Conservation (phyloP, 2,329 filamentous ascomycete genomes). For the Trichoderma lentiforme region DNA sequence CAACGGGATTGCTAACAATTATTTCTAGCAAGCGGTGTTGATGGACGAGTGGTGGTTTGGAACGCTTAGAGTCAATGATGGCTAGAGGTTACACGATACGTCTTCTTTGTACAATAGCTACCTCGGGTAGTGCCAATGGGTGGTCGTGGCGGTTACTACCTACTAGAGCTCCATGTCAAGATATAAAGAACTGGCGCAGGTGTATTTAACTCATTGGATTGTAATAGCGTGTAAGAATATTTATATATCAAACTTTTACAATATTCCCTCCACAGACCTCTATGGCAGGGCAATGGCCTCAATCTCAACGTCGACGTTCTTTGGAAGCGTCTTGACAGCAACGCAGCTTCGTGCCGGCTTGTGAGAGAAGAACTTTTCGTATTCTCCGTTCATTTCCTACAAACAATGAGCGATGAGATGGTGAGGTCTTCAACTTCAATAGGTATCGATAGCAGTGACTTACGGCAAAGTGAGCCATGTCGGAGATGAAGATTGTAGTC, state of each 20-base stretch:
- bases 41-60: constrained; percentile 81
- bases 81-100: neutral
- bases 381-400: constrained; percentile 77
- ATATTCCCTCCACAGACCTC: constrained; percentile 18
- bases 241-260: constrained; percentile 11
- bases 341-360: constrained; percentile 89
- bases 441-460: constrained; percentile 23
- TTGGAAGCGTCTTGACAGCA: constrained; percentile 83
- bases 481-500: constrained; percentile 84
- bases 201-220: constrained; percentile 14
- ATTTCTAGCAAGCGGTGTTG: constrained; percentile 69
- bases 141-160: neutral
- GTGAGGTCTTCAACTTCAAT: neutral
- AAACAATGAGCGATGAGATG: neutral
- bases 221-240: constrained; percentile 1
- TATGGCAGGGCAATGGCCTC: constrained; percentile 76
- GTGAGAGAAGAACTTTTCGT: constrained; percentile 77
- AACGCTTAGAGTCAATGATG: constrained; percentile 35
- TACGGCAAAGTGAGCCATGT: constrained; percentile 82
- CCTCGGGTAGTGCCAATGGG: neutral
- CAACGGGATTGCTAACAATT: constrained; percentile 27
- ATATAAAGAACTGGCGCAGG: neutral
- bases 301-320: constrained; percentile 84
- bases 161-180: neutral
- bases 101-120: neutral